Base-by-base conservation (phyloP, 2,329 filamentous ascomycete species). In the Annulohypoxylon truncatum region DNA sequence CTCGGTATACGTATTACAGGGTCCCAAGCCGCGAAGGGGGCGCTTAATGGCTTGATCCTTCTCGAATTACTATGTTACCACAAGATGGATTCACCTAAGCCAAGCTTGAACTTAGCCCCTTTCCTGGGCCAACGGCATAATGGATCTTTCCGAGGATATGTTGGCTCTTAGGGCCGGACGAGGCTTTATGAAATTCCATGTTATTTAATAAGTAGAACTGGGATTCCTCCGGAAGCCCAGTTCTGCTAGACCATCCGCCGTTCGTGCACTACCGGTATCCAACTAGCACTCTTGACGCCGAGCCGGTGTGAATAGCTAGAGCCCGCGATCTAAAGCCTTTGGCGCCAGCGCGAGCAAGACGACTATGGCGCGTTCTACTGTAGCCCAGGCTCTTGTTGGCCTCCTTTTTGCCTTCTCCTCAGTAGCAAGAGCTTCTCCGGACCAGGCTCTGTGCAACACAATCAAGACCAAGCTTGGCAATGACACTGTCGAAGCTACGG, bases 401-500 rank as follows among this genome's bases (percentile, higher is more conserved):
- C 22, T 63, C 47, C 15, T 52, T 10, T 50, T 68, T 13, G 40
- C 63, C 12, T 51, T 55, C 47, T 42, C 38, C 20, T 63, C 54
- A 28, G 33, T 24, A 35, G 66, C 46, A 18, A 28, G 40, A 33
- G 66, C 62, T 13, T 33, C 61, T 29, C 58, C 46, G 28, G 62
- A 66, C 15, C 44, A 59, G 6, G 55, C 55, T 12, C 26, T 66
- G 9, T 68, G 66, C 40, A 15, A 63, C 26, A 51, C 60, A 28
- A 46, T 68, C 59, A 44, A 62, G 33, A 31, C 51, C 8, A 51
- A 52, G 20, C 59, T 63, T 20, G 47, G 55, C 15, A 66, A 66
- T 54, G 46, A 46, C n/a, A 68, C 62, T 13, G 58, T 68, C 33
- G n/a, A 60, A 47, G 54, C 66, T 10, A 68, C 62, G 10, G 51